Base-by-base conservation (phyloP, 2,329 filamentous ascomycete genomes). In the Colletotrichum chrysophilum region DNA sequence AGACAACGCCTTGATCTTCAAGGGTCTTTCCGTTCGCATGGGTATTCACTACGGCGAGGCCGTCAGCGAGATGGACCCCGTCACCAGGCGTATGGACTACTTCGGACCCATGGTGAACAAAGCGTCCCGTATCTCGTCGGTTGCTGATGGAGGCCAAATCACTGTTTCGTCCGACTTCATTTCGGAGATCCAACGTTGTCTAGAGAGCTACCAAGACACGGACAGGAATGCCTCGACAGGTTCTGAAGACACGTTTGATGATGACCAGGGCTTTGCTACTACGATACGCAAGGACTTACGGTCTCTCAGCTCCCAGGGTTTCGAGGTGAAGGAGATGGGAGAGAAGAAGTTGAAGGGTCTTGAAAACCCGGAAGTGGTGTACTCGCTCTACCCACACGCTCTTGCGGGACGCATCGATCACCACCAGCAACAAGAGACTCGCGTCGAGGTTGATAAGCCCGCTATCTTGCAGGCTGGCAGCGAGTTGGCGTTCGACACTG, bases 101-200 rank as follows among this genome's bases (percentile, higher is more conserved):
- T 99, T 98, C 83, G 97, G 97, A 1, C 97, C 97, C 16, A 99
- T 99, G 96, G 97, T 99, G 81, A 99, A 99, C 86, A 96, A 97
- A 82, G 95, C 97, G 1, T 94, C 97, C 18, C 94, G 97, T 86
- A 98, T 99, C 78, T 97, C 95, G 8, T 94, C 95, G 26, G 96
- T 98, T 58, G 97, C 97, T 43, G 97, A 99, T 83, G 97, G 97
- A 76, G 97, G 97, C 1, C 96, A 99, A 83, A 98, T 98, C 78
- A 97, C 96, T 1, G 97, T 98, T 3, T 98, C 96, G 1, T 96
- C 96, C 2, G 97, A 99, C 84, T 98, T 98, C 85, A 98, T 99
- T 81, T 95, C 94, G 14, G 97, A 99, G 84, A 96, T 98, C 71
- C 95, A 98, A 82, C 92, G 96, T 55, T 97, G 95, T 78, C 90